Evolutionary conservation across 257 asterid genomes (phyloP), one percentile per base, ranked within the genome.

Genomic region (Plantago ovata): DNA sequence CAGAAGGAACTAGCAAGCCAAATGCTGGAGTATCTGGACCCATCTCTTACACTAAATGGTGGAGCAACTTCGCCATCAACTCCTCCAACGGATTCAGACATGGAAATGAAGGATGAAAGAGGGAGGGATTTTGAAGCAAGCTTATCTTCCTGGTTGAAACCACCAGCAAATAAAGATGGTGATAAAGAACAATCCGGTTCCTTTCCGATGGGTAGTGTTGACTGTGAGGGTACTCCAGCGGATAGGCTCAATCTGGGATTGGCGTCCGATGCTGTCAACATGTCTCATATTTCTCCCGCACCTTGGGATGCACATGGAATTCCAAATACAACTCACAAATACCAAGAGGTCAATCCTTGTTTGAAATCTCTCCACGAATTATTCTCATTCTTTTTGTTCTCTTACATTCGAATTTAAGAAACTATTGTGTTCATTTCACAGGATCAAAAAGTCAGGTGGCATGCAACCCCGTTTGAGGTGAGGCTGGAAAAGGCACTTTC

Each of bases 281-380:
- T 64, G 21, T 64, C 78, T 50, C 79, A 64, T 36, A 40, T 74
- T 64, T 70, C 89, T 23, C 96, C 96, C 45, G 79, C 80, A 69
- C 75, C 84, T 93, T 85, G 94, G 94, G 92, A 77, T 66, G 94
- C 87, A n/a, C 87, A 92, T 61, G 98, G 98, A 36, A 87, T 92
- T 61, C 98, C 98, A 9, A 92, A 92, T 66, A 81, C 96, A 24
- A 92, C 96, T 56, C 87, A 77, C 67, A 92, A 92, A 84, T 87
- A 92, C 78, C 87, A 85, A 77, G 98, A 87, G 93, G 98, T 88
- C 57, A 56, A 61, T 39, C 59, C 21, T 63, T 51, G 45, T 60
- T 32, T 15, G 19, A 21, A 22, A 19, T 18, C 36, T n/a, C 38
- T 46, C 61, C 22, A 36, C 61, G 21, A 50, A 28, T 51, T 39